These are phyloP conservation scores for Fusarium chaquense DNA, from an alignment of 2,329 filamentous ascomycete species.

Conservation along the genomic window DNA sequence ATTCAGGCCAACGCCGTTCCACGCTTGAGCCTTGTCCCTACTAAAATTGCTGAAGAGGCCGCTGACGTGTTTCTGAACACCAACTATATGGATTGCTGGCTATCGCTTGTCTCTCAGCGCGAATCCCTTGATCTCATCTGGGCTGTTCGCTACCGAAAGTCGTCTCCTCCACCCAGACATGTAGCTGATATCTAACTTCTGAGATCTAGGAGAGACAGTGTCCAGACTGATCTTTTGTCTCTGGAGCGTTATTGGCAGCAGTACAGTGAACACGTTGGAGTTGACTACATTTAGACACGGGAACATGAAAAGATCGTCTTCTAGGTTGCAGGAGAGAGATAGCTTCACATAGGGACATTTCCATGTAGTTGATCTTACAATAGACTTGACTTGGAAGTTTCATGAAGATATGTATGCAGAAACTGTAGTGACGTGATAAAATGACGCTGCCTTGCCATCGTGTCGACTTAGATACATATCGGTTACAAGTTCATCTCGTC, in stretches of 20 bases:
- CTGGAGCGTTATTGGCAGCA: not conserved
- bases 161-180: not conserved
- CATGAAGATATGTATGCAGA: rapidly evolving
- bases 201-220: not conserved
- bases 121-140: not conserved
- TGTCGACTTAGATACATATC: not conserved
- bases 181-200: rapidly evolving
- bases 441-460: not conserved
- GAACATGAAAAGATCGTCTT: no score
- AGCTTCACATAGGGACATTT: not conserved
- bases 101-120: not conserved
- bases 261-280: rapidly evolving
- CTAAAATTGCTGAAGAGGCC: not conserved
- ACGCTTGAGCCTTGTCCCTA: not conserved
- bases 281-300: not conserved
- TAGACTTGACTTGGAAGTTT: rapidly evolving
- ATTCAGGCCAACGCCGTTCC: not conserved
- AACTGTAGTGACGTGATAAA: not conserved
- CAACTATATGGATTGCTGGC: not conserved
- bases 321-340: not conserved
- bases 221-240: not conserved
- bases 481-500: not conserved
- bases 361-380: not conserved
- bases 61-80: not conserved
- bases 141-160: not conserved